These are phyloP conservation scores for Zelopaecilomyces penicillatus DNA, from an alignment of 2,329 filamentous ascomycete species.

Conservation along the genomic window DNA sequence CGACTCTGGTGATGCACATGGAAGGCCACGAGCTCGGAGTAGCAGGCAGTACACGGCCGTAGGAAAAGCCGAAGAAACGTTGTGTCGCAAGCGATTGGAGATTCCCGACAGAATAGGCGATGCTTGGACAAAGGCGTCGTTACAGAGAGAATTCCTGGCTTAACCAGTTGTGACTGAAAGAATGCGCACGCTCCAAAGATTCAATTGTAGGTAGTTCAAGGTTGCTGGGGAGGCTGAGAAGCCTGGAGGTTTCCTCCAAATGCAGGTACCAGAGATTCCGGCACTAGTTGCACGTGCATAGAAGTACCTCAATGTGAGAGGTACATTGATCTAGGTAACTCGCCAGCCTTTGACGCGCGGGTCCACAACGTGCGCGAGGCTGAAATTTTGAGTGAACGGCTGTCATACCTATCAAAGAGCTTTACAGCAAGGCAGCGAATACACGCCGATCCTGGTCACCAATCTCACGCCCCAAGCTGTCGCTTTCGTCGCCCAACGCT, in stretches of 20 bases:
- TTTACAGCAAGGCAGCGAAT: not conserved
- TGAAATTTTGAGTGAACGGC: slow-evolving; percentile 13
- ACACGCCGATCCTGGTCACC: too few relatives aligned
- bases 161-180: too few relatives aligned
- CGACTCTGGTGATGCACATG: too few relatives aligned
- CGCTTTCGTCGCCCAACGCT: not conserved
- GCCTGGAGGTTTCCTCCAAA: not conserved
- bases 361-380: slow-evolving; percentile 12
- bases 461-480: not conserved
- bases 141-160: too few relatives aligned
- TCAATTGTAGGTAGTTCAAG: not conserved
- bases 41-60: too few relatives aligned
- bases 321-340: slow-evolving; percentile 2
- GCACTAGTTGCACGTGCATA: not conserved
- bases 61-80: too few relatives aligned
- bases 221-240: slow-evolving; percentile 6
- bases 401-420: slow-evolving; percentile 1
- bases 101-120: too few relatives aligned
- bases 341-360: slow-evolving; percentile 6
- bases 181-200: too few relatives aligned
- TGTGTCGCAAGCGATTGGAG: too few relatives aligned
- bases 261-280: slow-evolving; percentile 3
- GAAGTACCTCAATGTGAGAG: slow-evolving; percentile 1
- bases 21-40: too few relatives aligned
- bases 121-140: too few relatives aligned